Evolutionary conservation across 371 early-diverging fungal genomes (phyloP), one percentile per base, ranked within the genome.

Genomic region (Basidiobolus heterosporus): DNA sequence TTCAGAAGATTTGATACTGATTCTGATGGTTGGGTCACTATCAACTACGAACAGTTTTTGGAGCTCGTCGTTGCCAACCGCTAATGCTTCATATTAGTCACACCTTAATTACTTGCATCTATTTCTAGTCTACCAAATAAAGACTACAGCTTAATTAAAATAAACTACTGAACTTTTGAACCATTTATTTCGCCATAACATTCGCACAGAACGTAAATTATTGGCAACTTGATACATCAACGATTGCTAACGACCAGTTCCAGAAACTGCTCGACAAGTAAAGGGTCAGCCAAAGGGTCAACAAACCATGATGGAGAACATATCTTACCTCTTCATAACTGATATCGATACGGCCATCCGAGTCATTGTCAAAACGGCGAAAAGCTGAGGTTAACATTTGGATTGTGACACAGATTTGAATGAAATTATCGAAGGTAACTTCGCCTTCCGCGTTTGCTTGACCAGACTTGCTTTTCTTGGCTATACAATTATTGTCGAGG

Each of bases 361-460:
- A 56, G 49, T 82, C 72, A 16, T 66, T 72, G 56, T 87, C 87
- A 51, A 78, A 67, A 36, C 74, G 61, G 51, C 73, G 67, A 66
- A 89, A 89, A 1, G 82, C 60, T 20, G 79, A 80, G 2, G 85
- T 82, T 56, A 86, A 54, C 3, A 74, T 67, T 57, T 83, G 79
- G 50, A 89, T 64, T 35, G 80, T 82, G 41, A 88, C 86, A 54
- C 89, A 89, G 21, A 44, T 41, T 36, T 64, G 65, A 20, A 88
- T 86, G 64, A 88, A 86, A 56, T 81, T 76, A 59, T 84, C 87
- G 55, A 89, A 89, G n/a, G 30, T 30, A 30, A 30, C 30, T 30
- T 30, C 30, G 9, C 30, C 30, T 5, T 30, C 30, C n/a, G n/a
- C n/a, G 9, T 30, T 30, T 30, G 30, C 5, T 9, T 30, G 30